Base-by-base conservation (phyloP, 2,329 filamentous ascomycete genomes). In the Pyricularia pennisetigena region DNA sequence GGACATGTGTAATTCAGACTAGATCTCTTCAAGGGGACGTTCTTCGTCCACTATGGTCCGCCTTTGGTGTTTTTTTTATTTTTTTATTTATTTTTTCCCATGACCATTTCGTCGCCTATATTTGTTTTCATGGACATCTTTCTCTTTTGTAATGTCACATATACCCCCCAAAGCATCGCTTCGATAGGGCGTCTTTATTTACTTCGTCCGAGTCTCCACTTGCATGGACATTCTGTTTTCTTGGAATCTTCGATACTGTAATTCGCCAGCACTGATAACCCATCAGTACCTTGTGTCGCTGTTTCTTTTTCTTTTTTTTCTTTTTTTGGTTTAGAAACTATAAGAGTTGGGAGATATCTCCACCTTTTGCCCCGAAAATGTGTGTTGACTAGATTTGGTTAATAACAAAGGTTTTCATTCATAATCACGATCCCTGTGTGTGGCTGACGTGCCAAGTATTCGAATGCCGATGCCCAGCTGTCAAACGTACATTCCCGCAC, bases 101-200 rank as follows among this genome's bases (percentile, higher is more conserved):
- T 26, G 24, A 62, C 30, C 35, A 23, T 49, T 7, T 65, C 23
- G 16, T 29, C 64, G 32, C 35, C 20, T 4, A 26, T 57, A 23
- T 32, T 65, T 29, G 63, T 32, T 65, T 57, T 41, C 23, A 28
- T 41, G 49, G 32, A 66, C 8, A 54, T 41, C 9, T 54, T 66
- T 35, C 8, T 49, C n/a, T 54, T 23, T 54, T 66, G 16, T 66
- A n/a, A 54, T 54, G 35, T 54, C 35, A 66, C n/a, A 66, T 66
- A 66, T 66, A 66, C 64, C 64, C 64, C 64, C 49, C 24, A 62
- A 62, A 62, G 59, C 59, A 62, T 62, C 9, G 59, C 59, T 62
- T 62, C 59, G 14, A 62, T 28, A 62, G 28, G 59, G 59, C 24
- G 26, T 24, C 26, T 54, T 24, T 20, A 26, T 66, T 54, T 66